Conservation (phyloP, 257 asterid genomes). For the Ballota nigra region DNA sequence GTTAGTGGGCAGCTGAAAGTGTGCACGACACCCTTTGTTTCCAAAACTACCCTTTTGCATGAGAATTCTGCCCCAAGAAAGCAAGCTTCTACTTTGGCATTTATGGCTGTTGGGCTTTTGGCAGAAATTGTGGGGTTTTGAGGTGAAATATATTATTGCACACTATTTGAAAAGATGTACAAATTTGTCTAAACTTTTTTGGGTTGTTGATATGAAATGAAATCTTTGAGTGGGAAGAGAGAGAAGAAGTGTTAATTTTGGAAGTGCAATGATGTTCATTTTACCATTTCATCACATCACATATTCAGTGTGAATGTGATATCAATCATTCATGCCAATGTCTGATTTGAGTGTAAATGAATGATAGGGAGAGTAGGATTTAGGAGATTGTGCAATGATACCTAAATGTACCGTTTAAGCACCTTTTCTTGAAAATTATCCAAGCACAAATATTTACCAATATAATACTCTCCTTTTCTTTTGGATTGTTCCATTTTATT, state of each 20-base stretch:
- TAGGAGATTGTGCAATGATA: neutral
- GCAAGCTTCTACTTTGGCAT: slow-evolving; percentile 25
- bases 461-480: too few species aligned
- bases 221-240: neutral
- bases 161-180: slow-evolving; percentile 17
- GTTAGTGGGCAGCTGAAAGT: slow-evolving; percentile 44
- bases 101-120: slow-evolving; percentile 31
- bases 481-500: too few species aligned
- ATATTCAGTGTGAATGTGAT: neutral
- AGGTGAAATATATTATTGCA: slow-evolving; percentile 1
- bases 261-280: neutral
- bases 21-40: slow-evolving; percentile 36
- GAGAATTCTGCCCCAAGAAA: slow-evolving; percentile 29
- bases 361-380: neutral
- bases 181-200: slow-evolving; percentile 12
- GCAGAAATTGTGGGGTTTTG: neutral
- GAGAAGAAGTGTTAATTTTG: neutral
- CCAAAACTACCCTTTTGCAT: slow-evolving; percentile 46
- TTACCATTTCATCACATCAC: neutral
- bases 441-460: neutral
- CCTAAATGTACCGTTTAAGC: neutral
- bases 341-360: neutral
- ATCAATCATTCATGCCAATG: neutral
- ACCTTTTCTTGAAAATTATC: neutral
- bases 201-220: slow-evolving; percentile 27